A percentile compares a stretch with the other conserved stretches of the same genome.
Conservation (phyloP, 1,284 basidiomycete genomes). For the Porogramme epimiltina region DNA sequence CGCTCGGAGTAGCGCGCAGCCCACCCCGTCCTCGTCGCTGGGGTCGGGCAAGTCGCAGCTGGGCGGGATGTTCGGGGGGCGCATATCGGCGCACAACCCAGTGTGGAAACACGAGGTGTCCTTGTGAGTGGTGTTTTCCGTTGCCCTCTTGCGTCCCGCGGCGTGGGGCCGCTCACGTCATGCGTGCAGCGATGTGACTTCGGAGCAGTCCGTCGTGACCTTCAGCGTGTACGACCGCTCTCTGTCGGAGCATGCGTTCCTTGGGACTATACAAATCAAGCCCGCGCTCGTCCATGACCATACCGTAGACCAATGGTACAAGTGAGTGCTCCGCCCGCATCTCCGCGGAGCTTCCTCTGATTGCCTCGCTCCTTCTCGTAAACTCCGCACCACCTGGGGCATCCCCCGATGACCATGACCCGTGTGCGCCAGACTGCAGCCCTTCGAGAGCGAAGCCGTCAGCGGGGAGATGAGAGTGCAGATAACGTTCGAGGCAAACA, state of each 20-base stretch:
- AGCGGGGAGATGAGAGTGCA: conserved; percentile 95
- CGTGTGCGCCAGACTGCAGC: conserved; percentile 57
- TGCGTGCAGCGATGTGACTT: conserved; percentile 88
- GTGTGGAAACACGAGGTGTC: conserved; percentile 99
- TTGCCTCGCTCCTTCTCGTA: background rate
- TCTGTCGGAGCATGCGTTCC: conserved; percentile 82
- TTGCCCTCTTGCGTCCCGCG: background rate
- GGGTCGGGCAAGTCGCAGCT: conserved; percentile 34
- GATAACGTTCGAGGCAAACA: conserved; percentile 89
- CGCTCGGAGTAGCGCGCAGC: conserved; percentile 33
- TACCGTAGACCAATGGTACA: conserved; percentile 98
- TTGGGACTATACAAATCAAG: conserved; percentile 91
- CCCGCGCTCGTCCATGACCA: conserved; percentile 89
- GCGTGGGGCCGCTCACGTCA: conserved; percentile 11
- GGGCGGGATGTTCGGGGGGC: conserved; percentile 55
- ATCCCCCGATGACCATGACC: background rate
- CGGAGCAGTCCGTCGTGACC: conserved; percentile 82
- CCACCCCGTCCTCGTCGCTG: conserved; percentile 42
- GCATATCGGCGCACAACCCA: conserved; percentile 81
- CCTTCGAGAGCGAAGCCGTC: conserved; percentile 80
- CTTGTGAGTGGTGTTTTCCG: conserved; percentile 68
- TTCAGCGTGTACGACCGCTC: conserved; percentile 93
- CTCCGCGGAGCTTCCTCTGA: background rate
- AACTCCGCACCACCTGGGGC: background rate
- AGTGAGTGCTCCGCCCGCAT: conserved; percentile 51